A percentile compares a stretch with the other conserved stretches of the same genome.
phyloP scores from a whole-genome alignment of 2,329 filamentous ascomycete genomes.

The Pestalotiopsis sp. region DNA sequence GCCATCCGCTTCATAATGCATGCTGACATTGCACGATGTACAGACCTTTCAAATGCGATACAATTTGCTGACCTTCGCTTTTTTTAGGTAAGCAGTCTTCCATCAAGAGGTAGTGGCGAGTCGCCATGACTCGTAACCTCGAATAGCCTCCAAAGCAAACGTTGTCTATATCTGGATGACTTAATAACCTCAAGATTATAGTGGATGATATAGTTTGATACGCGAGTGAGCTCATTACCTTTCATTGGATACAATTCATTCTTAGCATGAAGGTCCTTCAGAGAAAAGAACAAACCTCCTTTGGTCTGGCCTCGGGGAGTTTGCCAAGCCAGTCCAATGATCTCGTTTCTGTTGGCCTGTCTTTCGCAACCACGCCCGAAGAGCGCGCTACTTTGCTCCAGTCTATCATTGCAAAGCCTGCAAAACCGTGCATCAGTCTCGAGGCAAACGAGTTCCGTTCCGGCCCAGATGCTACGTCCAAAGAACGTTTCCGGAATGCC shows the following conservation, averaged over 20 bases:
- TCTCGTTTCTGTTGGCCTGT: not conserved
- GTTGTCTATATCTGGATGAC: too few relatives aligned
- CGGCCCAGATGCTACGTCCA: not conserved
- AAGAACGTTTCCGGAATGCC: not conserved
- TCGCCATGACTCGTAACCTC: too few relatives aligned
- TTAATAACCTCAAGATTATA: too few relatives aligned
- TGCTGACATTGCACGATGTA: too few relatives aligned
- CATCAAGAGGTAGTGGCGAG: too few relatives aligned
- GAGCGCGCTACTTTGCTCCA: not conserved
- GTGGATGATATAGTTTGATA: not conserved
- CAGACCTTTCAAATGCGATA: too few relatives aligned
- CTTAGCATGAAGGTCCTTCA: not conserved
- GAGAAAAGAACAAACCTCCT: not conserved
- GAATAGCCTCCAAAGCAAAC: too few relatives aligned
- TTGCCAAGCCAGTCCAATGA: not conserved
- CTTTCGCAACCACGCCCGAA: not conserved
- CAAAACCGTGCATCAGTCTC: not conserved
- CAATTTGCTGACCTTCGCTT: too few relatives aligned
- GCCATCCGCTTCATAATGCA: too few relatives aligned
- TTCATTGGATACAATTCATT: not conserved
- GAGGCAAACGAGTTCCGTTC: not conserved
- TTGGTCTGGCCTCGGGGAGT: not conserved
- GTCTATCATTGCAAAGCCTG: not conserved
- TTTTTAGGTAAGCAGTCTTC: too few relatives aligned
- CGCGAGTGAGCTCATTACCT: not conserved